phyloP scores from a whole-genome alignment of 495 filamentous ascomycete species.

The Hamigera avellanea region DNA sequence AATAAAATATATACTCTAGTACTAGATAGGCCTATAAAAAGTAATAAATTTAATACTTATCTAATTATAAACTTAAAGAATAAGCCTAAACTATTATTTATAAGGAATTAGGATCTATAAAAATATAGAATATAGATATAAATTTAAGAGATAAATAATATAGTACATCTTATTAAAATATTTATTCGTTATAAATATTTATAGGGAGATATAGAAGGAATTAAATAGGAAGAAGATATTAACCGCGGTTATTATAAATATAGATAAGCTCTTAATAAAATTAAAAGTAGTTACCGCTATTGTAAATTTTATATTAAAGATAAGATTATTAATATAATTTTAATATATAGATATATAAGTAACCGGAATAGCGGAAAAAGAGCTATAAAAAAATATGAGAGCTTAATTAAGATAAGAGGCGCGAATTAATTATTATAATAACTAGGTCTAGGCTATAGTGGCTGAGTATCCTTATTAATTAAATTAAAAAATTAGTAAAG shows the following conservation, averaged over 20 bases:
- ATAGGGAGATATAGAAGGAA: conserved; percentile 4
- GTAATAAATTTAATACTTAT: conserved; percentile 18
- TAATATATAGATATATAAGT: conserved; percentile 1
- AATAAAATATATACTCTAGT: background rate
- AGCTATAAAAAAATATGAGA: too few species aligned
- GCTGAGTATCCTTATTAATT: too few species aligned
- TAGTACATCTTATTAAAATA: conserved; percentile 20
- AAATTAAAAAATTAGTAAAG: too few species aligned
- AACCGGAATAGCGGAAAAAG: background rate
- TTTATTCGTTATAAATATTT: background rate
- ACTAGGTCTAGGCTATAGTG: too few species aligned
- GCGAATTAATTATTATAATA: too few species aligned
- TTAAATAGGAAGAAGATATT: conserved; percentile 9
- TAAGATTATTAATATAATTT: conserved; percentile 16
- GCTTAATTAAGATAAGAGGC: too few species aligned
- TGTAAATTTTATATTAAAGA: conserved; percentile 17
- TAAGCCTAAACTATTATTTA: conserved; percentile 19
- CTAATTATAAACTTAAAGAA: conserved; percentile 19
- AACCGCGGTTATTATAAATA: conserved; percentile 12
- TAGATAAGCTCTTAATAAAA: conserved; percentile 16
- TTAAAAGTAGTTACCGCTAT: conserved; percentile 16
- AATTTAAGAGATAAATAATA: conserved; percentile 12
- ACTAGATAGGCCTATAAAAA: conserved; percentile 1
- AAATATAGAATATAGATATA: conserved; percentile 15
- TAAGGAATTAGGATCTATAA: conserved; percentile 16